Evolutionary conservation across 2,329 filamentous ascomycete species (phyloP).

Genomic region (Metarhizium guizhouense): DNA sequence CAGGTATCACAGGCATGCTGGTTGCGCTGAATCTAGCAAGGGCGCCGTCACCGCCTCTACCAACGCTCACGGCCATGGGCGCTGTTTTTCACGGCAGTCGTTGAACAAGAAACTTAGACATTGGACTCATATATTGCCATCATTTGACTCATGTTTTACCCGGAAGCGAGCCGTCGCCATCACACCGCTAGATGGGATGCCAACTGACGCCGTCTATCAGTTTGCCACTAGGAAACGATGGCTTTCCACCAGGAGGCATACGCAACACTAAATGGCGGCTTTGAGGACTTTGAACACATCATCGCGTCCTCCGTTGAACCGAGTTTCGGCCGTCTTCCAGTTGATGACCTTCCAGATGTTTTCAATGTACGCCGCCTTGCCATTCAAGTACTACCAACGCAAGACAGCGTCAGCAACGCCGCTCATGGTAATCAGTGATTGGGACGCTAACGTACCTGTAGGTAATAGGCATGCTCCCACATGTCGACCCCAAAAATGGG

Average conservation of each 20-base stretch:
- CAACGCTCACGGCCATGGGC: not conserved
- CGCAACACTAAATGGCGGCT: slow-evolving; percentile 26
- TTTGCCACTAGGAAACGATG: no score
- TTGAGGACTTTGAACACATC: slow-evolving; percentile 36
- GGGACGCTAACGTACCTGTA: slow-evolving; percentile 44
- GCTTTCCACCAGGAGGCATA: no score
- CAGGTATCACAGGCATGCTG: slow-evolving; percentile 3
- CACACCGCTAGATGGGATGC: not conserved
- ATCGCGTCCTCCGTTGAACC: slow-evolving; percentile 43
- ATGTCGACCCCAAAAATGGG: slow-evolving; percentile 76
- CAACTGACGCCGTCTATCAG: no score
- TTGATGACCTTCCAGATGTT: slow-evolving; percentile 74
- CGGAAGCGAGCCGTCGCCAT: not conserved
- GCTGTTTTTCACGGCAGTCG: not conserved
- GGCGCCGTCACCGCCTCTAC: not conserved
- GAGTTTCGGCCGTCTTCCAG: slow-evolving; percentile 61
- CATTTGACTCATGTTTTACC: not conserved
- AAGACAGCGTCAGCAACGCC: slow-evolving; percentile 3
- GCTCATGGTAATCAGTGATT: not conserved
- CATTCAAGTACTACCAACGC: slow-evolving; percentile 56
- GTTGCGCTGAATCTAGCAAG: slow-evolving; percentile 1
- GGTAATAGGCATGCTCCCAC: slow-evolving; percentile 91
- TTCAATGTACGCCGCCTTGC: slow-evolving; percentile 65
- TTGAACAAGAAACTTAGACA: not conserved
- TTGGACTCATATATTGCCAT: not conserved